These are phyloP conservation scores for Astrothelium subdiscretum DNA, from an alignment of 495 filamentous ascomycete species.

Conservation along the genomic window DNA sequence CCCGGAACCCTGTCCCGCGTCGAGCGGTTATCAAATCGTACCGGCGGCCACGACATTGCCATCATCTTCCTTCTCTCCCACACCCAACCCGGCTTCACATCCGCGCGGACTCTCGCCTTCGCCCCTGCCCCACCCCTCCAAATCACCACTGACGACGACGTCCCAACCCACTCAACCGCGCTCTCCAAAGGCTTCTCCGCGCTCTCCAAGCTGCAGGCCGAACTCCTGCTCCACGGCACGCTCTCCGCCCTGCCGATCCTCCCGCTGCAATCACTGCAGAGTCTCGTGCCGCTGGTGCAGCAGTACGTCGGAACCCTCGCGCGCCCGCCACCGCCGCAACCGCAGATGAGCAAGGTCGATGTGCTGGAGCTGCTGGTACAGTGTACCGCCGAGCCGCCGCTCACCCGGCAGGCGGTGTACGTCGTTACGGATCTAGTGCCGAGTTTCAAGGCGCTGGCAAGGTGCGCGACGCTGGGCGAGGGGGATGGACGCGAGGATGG, in stretches of 20 bases:
- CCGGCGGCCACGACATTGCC: constrained; percentile 31
- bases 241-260: constrained; percentile 44
- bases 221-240: constrained; percentile 48
- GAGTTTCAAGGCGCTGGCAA: constrained; percentile 17
- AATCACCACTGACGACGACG: constrained; percentile 15
- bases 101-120: constrained; percentile 24
- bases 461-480: background rate
- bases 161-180: constrained; percentile 27
- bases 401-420: constrained; percentile 19
- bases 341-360: background rate
- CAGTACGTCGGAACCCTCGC: constrained; percentile 2
- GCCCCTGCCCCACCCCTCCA: constrained; percentile 25
- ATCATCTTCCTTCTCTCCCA: constrained; percentile 41
- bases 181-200: constrained; percentile 47
- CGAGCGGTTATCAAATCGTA: constrained; percentile 35
- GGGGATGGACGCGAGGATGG: constrained; percentile 6
- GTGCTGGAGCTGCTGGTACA: constrained; percentile 18
- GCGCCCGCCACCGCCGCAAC: background rate
- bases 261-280: constrained; percentile 32
- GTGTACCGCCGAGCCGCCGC: constrained; percentile 16
- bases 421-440: constrained; percentile 19
- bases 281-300: constrained; percentile 7
- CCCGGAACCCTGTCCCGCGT: constrained; percentile 31
- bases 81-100: background rate
- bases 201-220: constrained; percentile 64